Base-by-base conservation (phyloP, 345 rosid species). In the Syzygium aqueum region DNA sequence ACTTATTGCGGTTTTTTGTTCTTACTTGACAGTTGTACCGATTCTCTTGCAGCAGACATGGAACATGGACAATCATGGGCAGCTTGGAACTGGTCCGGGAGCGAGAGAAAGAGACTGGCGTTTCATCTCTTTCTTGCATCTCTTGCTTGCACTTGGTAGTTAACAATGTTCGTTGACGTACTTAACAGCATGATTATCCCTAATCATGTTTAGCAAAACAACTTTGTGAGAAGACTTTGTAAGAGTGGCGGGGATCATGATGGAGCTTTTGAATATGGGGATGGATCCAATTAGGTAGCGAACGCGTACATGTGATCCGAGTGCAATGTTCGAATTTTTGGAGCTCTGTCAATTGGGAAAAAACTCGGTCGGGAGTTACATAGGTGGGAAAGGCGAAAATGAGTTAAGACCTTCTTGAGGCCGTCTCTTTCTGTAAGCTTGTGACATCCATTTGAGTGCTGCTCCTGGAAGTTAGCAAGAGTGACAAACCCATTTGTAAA, bases 1-100 rank as follows among this genome's bases (percentile, higher is more conserved):
- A 28, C 25, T 73, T 37, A 73, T 37, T 73, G 80, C 25, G 25
- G 49, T 33, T 10, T 61, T 28, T 73, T 73, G 80, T 37, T 73
- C 23, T 5, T 8, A 54, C 61, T 61, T 86, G 94, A 92, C 93
- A 90, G 93, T 89, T 90, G 92, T 89, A 77, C 86, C 65, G 82
- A 89, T 88, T 86, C 89, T 84, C 84, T 37, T 7, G 10, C 37
- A 54, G 88, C 89, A 51, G 90, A 90, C 90, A 90, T 30, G 23
- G 14, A 86, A 82, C 93, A 89, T 93, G 94, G 87, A 90, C 87
- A 30, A 84, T 85, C 85, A 53, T 85, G 86, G 87, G 63, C 46
- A 43, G 43, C 88, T 17, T 67, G 78, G 43, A 17, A 67, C 25
- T 67, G 80, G 80, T 67, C 80, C 80, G 3, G 80, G 80, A 17